A percentile compares a stretch with the other conserved stretches of the same genome.
Evolutionary conservation across 306 rosid genomes (phyloP).

Genomic region (Lathyrus tuberosus): DNA sequence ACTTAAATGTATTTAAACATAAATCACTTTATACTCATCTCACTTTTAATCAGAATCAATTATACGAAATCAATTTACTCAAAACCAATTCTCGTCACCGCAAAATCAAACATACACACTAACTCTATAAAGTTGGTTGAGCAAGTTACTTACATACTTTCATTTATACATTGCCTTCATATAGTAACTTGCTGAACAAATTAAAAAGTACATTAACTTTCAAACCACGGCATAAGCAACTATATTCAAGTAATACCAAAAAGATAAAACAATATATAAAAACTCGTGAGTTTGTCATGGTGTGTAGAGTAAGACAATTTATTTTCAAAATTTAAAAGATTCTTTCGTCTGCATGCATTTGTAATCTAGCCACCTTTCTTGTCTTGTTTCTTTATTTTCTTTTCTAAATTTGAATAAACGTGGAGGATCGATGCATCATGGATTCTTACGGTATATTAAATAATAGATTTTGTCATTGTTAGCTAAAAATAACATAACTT

Average conservation of each 20-base stretch:
- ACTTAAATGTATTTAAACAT: too few species aligned
- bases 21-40: too few species aligned
- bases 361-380: not conserved
- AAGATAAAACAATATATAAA: too few species aligned
- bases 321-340: not conserved
- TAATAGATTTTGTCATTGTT: not conserved
- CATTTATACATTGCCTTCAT: too few species aligned
- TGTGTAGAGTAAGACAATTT: not conserved
- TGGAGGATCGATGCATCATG: not conserved
- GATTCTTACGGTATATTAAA: not conserved
- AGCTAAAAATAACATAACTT: not conserved
- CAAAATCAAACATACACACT: too few species aligned
- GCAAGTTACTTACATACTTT: too few species aligned
- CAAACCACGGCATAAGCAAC: not conserved
- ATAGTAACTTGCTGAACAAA: too few species aligned
- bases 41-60: too few species aligned
- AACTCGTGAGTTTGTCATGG: not conserved
- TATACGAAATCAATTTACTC: too few species aligned
- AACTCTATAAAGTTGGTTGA: too few species aligned
- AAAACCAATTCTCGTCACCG: too few species aligned
- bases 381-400: not conserved
- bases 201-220: not conserved
- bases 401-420: not conserved
- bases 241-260: not conserved
- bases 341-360: slow-evolving; percentile 1